Conservation (phyloP, 371 early-diverging fungal species). For the Apophysomyces elegans region DNA sequence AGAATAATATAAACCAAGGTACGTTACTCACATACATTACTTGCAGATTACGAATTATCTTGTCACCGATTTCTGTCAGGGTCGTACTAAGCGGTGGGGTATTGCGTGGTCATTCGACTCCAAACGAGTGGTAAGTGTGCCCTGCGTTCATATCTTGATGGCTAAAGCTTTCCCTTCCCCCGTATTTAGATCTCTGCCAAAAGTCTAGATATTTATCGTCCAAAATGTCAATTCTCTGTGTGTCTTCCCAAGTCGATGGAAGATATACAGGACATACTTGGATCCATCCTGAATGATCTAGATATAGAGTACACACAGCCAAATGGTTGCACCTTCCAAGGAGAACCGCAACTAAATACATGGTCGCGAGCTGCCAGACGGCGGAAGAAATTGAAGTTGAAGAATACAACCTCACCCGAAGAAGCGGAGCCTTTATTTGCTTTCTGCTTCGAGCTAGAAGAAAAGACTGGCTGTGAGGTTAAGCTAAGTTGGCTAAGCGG, state of each 20-base stretch:
- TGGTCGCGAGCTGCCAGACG: constrained; percentile 59
- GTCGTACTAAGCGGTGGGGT: constrained; percentile 66
- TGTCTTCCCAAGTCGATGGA: constrained; percentile 15
- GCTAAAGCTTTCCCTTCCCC: not conserved
- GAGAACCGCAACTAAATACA: constrained; percentile 36
- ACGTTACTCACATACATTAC: not conserved
- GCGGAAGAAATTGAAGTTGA: constrained; percentile 28
- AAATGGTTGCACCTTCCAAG: constrained; percentile 10
- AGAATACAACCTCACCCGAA: constrained; percentile 9
- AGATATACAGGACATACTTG: constrained; percentile 17
- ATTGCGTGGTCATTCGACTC: constrained; percentile 67
- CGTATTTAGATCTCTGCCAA: constrained; percentile 16
- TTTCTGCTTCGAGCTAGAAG: constrained; percentile 21
- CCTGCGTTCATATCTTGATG: too few relatives aligned
- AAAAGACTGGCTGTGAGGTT: constrained; percentile 14
- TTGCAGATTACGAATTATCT: constrained; percentile 46
- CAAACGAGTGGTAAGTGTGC: constrained; percentile 27
- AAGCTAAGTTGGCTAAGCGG: constrained; percentile 44
- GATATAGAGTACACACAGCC: constrained; percentile 25
- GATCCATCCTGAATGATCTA: constrained; percentile 36
- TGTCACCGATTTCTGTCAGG: constrained; percentile 60
- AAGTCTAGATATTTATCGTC: constrained; percentile 30
- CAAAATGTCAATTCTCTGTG: constrained; percentile 36
- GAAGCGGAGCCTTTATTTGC: constrained; percentile 24
- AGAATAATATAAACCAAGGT: not conserved